These are phyloP conservation scores for Pueraria montana DNA, from an alignment of 306 rosid genomes.

Conservation along the genomic window DNA sequence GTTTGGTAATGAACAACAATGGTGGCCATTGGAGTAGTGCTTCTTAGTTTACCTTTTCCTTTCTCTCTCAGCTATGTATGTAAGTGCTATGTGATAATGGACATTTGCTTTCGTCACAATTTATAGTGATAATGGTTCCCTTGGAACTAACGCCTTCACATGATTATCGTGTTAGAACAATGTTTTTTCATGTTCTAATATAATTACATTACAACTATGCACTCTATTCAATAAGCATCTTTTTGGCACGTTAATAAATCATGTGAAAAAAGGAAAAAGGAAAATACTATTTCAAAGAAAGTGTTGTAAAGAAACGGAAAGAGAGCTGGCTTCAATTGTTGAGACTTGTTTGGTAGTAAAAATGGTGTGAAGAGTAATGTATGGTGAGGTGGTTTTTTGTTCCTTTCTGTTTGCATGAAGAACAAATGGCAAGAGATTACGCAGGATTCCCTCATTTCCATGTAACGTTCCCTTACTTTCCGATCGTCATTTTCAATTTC, in stretches of 20 bases:
- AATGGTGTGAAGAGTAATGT: neutral
- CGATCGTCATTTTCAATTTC: too few relatives aligned
- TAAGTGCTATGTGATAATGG: neutral
- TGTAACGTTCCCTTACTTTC: neutral
- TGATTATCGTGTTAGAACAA: constrained; percentile 17
- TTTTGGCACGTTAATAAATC: constrained; percentile 6
- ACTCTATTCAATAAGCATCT: constrained; percentile 26
- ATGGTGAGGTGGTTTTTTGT: constrained; percentile 36
- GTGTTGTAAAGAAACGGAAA: constrained; percentile 13
- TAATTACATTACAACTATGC: neutral
- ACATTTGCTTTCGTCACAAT: neutral
- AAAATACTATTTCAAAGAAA: neutral
- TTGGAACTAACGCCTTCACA: constrained; percentile 57
- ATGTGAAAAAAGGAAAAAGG: neutral
- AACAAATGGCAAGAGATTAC: constrained; percentile 44
- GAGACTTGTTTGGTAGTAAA: neutral
- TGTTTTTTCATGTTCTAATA: constrained; percentile 36
- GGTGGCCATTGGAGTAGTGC: constrained; percentile 59
- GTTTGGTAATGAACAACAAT: constrained; percentile 49
- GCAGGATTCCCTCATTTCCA: constrained; percentile 11
- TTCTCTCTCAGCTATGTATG: neutral
- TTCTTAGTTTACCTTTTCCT: constrained; percentile 6
- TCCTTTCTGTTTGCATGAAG: constrained; percentile 47
- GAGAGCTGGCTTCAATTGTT: constrained; percentile 1
- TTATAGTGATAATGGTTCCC: constrained; percentile 34